Conservation (phyloP, 208 protist species). For the Crithidia acanthocephali region DNA sequence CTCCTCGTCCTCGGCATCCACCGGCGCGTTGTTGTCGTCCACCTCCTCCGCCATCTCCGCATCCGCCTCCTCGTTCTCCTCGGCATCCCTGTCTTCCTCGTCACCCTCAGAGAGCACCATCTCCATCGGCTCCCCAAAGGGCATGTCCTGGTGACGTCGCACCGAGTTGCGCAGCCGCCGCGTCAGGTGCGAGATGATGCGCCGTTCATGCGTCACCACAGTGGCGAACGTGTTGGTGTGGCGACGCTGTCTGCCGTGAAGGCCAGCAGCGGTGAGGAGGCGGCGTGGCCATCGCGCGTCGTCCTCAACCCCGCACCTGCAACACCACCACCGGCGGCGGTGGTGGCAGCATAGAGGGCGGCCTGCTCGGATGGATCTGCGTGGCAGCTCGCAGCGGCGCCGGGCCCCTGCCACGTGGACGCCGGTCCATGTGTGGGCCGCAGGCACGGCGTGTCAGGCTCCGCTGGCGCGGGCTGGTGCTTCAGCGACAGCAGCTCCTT, state of each 20-base stretch:
- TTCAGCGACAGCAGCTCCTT: slow-evolving; percentile 50
- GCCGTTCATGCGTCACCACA: slow-evolving; percentile 42
- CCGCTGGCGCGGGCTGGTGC: slow-evolving; percentile 29
- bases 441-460: slow-evolving; percentile 62
- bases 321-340: too few relatives aligned
- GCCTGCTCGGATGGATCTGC: not conserved
- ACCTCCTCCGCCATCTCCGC: not conserved
- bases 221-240: slow-evolving; percentile 72
- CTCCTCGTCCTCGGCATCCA: not conserved
- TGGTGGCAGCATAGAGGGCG: not conserved
- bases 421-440: slow-evolving; percentile 23
- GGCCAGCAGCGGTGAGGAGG: slow-evolving; percentile 27
- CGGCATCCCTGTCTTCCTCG: slow-evolving; percentile 4
- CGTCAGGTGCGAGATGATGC: slow-evolving; percentile 31
- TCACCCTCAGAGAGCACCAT: slow-evolving; percentile 26
- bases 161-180: slow-evolving; percentile 26
- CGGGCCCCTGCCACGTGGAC: slow-evolving; percentile 4
- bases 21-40: not conserved
- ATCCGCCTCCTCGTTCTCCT: not conserved
- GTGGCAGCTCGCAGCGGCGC: not conserved
- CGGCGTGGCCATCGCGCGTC: not conserved
- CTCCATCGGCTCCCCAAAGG: slow-evolving; percentile 27
- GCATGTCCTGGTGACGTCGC: slow-evolving; percentile 26
- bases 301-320: too few relatives aligned
- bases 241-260: slow-evolving; percentile 64